These are phyloP conservation scores for Megacollybia marginata DNA, from an alignment of 768 basidiomycete genomes.

Conservation along the genomic window DNA sequence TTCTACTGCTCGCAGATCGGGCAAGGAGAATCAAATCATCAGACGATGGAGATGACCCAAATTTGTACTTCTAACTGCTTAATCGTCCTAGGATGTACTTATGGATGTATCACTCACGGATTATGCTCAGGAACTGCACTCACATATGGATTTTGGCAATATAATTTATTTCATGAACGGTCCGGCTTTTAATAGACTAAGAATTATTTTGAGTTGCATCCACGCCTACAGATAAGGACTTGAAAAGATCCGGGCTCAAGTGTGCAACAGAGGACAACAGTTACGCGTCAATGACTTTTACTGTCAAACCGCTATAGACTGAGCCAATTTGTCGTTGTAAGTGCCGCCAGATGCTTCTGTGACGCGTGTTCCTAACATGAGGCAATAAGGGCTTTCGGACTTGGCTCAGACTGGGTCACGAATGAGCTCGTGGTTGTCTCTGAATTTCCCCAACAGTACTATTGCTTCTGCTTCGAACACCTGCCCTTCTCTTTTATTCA, in stretches of 20 bases:
- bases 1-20: no score
- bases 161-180: conserved; percentile 9
- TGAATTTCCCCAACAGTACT: no score
- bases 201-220: conserved; percentile 1
- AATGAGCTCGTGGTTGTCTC: conserved; percentile 3
- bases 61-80: no score
- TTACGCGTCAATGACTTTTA: conserved; percentile 6
- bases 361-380: conserved; percentile 52
- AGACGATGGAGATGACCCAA: no score
- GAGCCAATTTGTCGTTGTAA: conserved; percentile 14
- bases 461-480: neutral
- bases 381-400: conserved; percentile 38
- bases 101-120: no score
- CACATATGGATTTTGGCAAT: no score
- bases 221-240: conserved; percentile 14
- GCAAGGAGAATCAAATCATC: no score
- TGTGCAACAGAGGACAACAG: conserved; percentile 10
- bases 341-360: conserved; percentile 18
- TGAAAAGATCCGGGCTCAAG: conserved; percentile 12
- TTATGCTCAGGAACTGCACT: no score
- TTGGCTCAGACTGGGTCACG: conserved; percentile 15
- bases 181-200: neutral
- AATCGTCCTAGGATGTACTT: no score
- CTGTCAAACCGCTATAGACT: neutral
- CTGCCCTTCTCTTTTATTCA: conserved; percentile 6